A percentile compares a stretch with the other conserved stretches of the same genome.
phyloP scores from a whole-genome alignment of 352 stramenopile genomes.

The Plasmopara halstedii region DNA sequence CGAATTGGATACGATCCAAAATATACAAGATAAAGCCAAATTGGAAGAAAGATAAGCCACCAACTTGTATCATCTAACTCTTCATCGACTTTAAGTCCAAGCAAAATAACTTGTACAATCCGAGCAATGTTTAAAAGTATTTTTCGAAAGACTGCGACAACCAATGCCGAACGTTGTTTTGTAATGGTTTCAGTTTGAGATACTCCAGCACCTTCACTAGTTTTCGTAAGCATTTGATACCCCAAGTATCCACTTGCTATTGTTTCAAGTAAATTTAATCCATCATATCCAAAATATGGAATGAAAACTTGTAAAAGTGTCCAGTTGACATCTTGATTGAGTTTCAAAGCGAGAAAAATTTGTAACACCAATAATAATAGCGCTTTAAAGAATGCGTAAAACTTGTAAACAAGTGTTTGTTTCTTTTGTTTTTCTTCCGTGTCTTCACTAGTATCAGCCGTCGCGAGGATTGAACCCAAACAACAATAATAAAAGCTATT shows the following conservation, averaged over 20 bases:
- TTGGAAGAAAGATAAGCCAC: constrained; percentile 74
- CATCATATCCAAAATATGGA: constrained; percentile 77
- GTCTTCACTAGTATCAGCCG: constrained; percentile 37
- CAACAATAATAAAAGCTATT: constrained; percentile 73
- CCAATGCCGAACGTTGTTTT: constrained; percentile 37
- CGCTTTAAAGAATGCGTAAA: constrained; percentile 80
- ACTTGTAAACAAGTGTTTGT: constrained; percentile 47
- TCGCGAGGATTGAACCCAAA: constrained; percentile 50
- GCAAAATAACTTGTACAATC: constrained; percentile 51
- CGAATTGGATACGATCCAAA: constrained; percentile 45
- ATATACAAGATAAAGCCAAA: constrained; percentile 71
- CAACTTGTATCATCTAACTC: constrained; percentile 46
- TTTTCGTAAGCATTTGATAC: constrained; percentile 65
- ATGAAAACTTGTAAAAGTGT: constrained; percentile 55
- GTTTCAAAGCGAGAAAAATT: constrained; percentile 75
- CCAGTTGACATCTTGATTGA: constrained; percentile 66
- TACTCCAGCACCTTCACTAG: constrained; percentile 64
- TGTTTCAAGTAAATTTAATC: constrained; percentile 60
- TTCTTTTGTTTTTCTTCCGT: constrained; percentile 48
- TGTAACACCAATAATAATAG: constrained; percentile 69
- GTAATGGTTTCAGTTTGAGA: constrained; percentile 66
- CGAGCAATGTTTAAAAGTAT: constrained; percentile 43
- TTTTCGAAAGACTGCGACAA: constrained; percentile 29
- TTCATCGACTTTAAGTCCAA: constrained; percentile 65
- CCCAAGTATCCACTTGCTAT: constrained; percentile 45